Percentiles rank a stretch among this genome's conserved stretches.
These are phyloP conservation scores for Chytriomyces sp. DNA, from an alignment of 192 early-diverging fungal species.

Conservation along the genomic window DNA sequence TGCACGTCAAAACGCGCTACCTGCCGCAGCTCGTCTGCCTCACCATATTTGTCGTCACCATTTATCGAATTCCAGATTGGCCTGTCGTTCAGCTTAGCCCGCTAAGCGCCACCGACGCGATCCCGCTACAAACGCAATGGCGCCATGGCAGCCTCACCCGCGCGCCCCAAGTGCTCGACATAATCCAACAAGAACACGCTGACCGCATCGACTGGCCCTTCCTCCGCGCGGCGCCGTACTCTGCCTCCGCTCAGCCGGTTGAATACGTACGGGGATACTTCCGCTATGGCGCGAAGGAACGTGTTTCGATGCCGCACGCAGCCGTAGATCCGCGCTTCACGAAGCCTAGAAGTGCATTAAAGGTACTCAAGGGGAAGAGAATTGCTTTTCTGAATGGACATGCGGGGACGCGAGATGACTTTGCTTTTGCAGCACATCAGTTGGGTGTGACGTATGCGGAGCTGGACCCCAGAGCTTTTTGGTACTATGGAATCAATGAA, in stretches of 20 bases:
- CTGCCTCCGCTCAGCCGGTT: not conserved
- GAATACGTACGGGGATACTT: too few relatives aligned
- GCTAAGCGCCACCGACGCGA: too few relatives aligned
- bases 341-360: not conserved
- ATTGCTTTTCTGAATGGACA: constrained; percentile 20
- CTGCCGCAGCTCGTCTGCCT: too few relatives aligned
- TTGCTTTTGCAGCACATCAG: constrained; percentile 11
- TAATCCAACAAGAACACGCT: constrained; percentile 15
- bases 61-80: too few relatives aligned
- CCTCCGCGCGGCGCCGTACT: not conserved
- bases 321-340: constrained; percentile 3
- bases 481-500: constrained; percentile 18
- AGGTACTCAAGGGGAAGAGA: not conserved
- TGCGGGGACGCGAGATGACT: constrained; percentile 12
- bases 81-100: too few relatives aligned
- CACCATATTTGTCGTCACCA: too few relatives aligned
- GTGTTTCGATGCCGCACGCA: constrained; percentile 5
- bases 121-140: not conserved
- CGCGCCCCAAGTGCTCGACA: not conserved
- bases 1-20: too few relatives aligned
- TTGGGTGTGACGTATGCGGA: constrained; percentile 12
- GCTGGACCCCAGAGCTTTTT: constrained; percentile 15
- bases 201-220: constrained; percentile 23
- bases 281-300: not conserved
- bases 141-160: not conserved